Conservation (phyloP, 2,329 filamentous ascomycete genomes). For the Aspergillus carbonarius region DNA sequence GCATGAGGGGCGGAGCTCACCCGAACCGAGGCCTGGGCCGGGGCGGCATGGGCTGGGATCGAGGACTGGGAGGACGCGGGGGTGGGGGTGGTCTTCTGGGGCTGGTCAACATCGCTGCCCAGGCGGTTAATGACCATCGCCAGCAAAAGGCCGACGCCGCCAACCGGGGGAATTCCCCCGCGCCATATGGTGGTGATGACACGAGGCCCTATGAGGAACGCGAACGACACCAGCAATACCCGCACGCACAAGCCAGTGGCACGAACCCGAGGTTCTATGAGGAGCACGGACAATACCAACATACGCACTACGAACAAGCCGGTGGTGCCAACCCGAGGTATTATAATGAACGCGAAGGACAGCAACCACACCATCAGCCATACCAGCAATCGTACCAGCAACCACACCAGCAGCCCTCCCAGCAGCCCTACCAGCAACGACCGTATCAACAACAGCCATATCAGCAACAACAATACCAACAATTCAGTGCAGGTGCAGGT, state of each 20-base stretch:
- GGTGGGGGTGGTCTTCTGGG: constrained; percentile 7
- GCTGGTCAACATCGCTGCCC: neutral
- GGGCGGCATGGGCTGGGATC: neutral
- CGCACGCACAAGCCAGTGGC: neutral
- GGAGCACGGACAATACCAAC: neutral
- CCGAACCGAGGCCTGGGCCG: neutral
- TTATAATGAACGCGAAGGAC: neutral
- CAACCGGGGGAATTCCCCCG: neutral
- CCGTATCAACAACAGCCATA: neutral
- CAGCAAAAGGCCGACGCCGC: neutral
- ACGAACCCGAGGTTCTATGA: neutral
- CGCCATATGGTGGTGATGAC: neutral
- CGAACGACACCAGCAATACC: neutral
- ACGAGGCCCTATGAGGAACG: neutral
- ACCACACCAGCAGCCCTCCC: neutral
- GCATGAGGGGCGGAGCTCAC: neutral
- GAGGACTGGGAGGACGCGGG: neutral
- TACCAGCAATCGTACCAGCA: neutral
- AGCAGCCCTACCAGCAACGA: neutral
- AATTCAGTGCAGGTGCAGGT: neutral
- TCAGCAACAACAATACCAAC: neutral
- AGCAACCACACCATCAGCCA: neutral
- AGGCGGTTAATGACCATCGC: neutral
- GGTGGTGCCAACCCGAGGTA: neutral
- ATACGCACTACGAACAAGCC: neutral